These are phyloP conservation scores for Podosphaera aphanis DNA, from an alignment of 2,329 filamentous ascomycete genomes.

Conservation along the genomic window DNA sequence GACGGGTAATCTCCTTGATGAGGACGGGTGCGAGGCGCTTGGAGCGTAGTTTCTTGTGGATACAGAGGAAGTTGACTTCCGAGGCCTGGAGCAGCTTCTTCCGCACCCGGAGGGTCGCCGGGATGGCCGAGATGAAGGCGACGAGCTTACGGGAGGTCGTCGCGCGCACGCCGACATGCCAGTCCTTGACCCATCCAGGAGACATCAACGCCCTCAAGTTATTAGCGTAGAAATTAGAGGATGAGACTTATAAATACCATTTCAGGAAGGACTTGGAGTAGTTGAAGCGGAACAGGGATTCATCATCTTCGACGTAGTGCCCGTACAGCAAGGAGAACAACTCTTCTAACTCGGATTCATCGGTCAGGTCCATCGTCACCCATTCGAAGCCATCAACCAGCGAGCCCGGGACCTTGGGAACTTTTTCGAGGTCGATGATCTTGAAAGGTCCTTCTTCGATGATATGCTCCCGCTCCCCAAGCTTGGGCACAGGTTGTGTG, in stretches of 20 bases:
- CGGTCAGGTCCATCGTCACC: slow-evolving; percentile 68
- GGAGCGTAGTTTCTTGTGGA: slow-evolving; percentile 90
- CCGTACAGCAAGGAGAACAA: slow-evolving; percentile 77
- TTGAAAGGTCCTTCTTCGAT: slow-evolving; percentile 65
- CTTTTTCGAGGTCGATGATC: slow-evolving; percentile 51
- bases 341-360: slow-evolving; percentile 61
- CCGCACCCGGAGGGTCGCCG: slow-evolving; percentile 60
- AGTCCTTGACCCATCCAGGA: slow-evolving; percentile 79
- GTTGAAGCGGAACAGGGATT: slow-evolving; percentile 93
- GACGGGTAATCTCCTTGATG: slow-evolving; percentile 90
- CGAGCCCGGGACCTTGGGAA: slow-evolving; percentile 52
- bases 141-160: slow-evolving; percentile 67
- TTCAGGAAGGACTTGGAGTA: slow-evolving; percentile 75
- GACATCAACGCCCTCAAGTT: slow-evolving; percentile 62
- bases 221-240: slow-evolving; percentile 6
- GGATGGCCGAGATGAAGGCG: slow-evolving; percentile 87
- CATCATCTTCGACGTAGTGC: slow-evolving; percentile 93
- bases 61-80: slow-evolving; percentile 94
- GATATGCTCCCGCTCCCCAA: slow-evolving; percentile 34
- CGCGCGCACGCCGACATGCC: slow-evolving; percentile 85
- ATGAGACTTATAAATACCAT: slow-evolving; percentile 26
- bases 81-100: slow-evolving; percentile 52
- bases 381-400: slow-evolving; percentile 78
- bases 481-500: slow-evolving; percentile 82
- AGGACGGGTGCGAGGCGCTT: slow-evolving; percentile 83